Percentiles rank a stretch among this genome's conserved stretches.
Evolutionary conservation across 2,329 filamentous ascomycete genomes (phyloP).

Genomic region (Monilinia laxa): DNA sequence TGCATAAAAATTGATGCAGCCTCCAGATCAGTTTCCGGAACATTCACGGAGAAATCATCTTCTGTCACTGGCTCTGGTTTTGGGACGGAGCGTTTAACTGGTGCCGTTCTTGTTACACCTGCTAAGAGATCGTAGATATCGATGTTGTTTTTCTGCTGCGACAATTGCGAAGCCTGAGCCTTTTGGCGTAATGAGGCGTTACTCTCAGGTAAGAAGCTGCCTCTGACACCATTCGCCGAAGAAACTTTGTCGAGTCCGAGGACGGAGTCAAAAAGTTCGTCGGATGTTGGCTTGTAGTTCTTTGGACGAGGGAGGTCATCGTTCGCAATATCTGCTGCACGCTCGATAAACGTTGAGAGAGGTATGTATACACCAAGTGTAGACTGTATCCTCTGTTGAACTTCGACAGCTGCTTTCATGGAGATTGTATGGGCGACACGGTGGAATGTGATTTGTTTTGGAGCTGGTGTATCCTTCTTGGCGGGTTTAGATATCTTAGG

Average conservation of each 20-base stretch:
- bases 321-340: conserved; percentile 85
- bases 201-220: conserved; percentile 73
- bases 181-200: conserved; percentile 47
- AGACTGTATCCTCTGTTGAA: conserved; percentile 76
- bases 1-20: conserved; percentile 80
- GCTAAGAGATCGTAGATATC: conserved; percentile 85
- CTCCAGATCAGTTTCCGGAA: conserved; percentile 77
- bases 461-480: conserved; percentile 43
- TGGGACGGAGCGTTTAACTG: conserved; percentile 33
- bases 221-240: conserved; percentile 54
- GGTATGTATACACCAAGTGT: conserved; percentile 79
- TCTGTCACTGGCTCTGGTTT: conserved; percentile 51
- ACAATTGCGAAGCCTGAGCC: conserved; percentile 29
- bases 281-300: conserved; percentile 63
- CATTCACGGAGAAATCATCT: conserved; percentile 80
- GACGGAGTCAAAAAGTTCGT: conserved; percentile 87
- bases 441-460: conserved; percentile 48
- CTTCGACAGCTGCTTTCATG: conserved; percentile 72
- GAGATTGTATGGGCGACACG: conserved; percentile 74
- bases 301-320: conserved; percentile 73
- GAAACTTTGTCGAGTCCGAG: conserved; percentile 63
- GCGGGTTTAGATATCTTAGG: conserved; percentile 43
- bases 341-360: conserved; percentile 80
- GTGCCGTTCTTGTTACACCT: conserved; percentile 43
- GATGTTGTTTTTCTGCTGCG: conserved; percentile 48